Conservation (phyloP, 805 yeast species). For the Metschnikowia borealis region DNA sequence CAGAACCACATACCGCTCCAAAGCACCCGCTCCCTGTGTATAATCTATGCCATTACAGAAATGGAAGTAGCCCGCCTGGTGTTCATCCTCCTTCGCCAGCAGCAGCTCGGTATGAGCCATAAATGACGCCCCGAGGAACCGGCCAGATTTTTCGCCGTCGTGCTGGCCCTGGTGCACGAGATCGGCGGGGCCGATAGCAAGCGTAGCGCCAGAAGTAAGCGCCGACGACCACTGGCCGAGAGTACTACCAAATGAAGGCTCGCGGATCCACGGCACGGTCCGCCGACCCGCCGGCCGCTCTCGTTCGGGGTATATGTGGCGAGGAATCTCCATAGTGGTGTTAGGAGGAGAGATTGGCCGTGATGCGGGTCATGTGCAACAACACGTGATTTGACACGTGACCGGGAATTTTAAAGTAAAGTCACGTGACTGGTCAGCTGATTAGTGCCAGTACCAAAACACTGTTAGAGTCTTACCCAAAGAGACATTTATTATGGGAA, state of each 20-base stretch:
- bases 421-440: no score
- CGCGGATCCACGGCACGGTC: conserved; percentile 26
- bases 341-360: background rate
- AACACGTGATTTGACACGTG: background rate
- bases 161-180: conserved; percentile 37
- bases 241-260: conserved; percentile 26
- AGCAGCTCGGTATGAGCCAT: conserved; percentile 4
- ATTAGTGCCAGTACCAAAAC: no score
- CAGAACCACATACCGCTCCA: conserved; percentile 26
- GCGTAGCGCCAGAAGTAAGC: conserved; percentile 16
- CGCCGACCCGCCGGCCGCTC: background rate
- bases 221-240: conserved; percentile 24
- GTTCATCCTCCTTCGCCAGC: conserved; percentile 29
- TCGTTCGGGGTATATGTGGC: background rate
- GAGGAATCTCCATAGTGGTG: background rate
- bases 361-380: background rate
- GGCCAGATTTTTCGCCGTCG: conserved; percentile 28
- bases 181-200: conserved; percentile 34
- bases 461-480: no score
- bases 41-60: conserved; percentile 33
- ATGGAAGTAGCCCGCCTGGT: conserved; percentile 39
- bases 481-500: no score
- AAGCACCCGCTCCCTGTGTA: conserved; percentile 17
- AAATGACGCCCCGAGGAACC: conserved; percentile 28
- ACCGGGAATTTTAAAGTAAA: background rate